Base-by-base conservation (phyloP, 352 stramenopile species). In the Pythium phragmitis region DNA sequence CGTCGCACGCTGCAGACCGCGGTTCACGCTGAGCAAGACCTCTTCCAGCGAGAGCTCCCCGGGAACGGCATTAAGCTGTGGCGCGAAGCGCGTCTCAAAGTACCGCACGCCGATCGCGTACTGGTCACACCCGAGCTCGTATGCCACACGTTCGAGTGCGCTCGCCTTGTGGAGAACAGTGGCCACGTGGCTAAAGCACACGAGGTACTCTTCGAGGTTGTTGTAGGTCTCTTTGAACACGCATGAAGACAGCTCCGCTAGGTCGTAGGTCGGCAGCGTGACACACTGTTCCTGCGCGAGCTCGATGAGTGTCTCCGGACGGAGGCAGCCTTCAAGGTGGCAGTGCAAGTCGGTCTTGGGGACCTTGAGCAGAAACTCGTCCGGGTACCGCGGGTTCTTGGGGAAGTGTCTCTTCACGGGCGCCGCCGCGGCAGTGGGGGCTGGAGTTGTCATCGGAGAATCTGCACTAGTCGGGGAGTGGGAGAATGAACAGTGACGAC, bases 281-380 rank as follows among this genome's bases (percentile, higher is more conserved):
- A 95, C 80, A 43, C 72, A 60, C 56, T 94, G 83, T 58, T 89
- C 66, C 41, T 78, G 56, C 19, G 87, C 85, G 53, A 97, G 58
- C 23, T 95, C 85, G 26, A 97, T 87, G 36, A 97, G 75, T 33
- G 89, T 97, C 61, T 89, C 63, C 1, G 80, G 80, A 14, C 88
- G 85, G 30, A 96, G 67, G 47, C 82, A 91, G 49, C 89, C 89
- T 49, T 97, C 88, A 58, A 97, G 60, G 63, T 97, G 89, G 62
- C 85, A 91, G 65, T 97, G 89, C 13, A 97, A 68, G 57, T 97
- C 89, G 30, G 85, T 87, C 72, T 94, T 94, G 41, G 85, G 85
- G 39, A 86, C 79, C 45, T 79, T 75, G 42, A 57, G 82, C 33
- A 94, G 67, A 61, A 94, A 92, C 63, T 81, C 85, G 65, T 91